Conservation (phyloP, 2,329 filamentous ascomycete genomes). For the Pyricularia sp. region DNA sequence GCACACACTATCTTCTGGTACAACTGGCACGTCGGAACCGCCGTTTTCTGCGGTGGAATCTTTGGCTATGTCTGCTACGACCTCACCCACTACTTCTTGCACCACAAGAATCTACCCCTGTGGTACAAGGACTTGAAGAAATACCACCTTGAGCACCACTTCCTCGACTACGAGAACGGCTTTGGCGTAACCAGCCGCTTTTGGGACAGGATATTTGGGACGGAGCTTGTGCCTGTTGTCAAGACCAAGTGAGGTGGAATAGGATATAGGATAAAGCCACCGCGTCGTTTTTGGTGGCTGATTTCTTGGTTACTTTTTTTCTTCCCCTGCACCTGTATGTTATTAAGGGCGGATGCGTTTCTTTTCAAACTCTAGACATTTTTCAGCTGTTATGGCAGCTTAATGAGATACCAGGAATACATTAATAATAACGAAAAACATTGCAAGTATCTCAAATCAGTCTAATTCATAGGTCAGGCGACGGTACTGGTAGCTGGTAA, state of each 20-base stretch:
- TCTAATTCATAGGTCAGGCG: no score
- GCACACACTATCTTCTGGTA: conserved; percentile 64
- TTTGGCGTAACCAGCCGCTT: conserved; percentile 95
- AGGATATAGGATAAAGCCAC: background rate
- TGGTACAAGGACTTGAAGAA: conserved; percentile 94
- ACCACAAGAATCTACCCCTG: conserved; percentile 79
- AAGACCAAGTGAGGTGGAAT: conserved; percentile 19
- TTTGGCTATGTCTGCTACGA: conserved; percentile 97
- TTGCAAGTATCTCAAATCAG: background rate
- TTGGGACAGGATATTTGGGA: conserved; percentile 90
- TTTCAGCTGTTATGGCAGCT: background rate
- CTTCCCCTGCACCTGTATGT: background rate
- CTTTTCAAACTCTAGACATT: background rate
- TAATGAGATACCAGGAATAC: background rate
- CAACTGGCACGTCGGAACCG: conserved; percentile 69
- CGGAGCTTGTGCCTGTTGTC: conserved; percentile 45
- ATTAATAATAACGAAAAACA: background rate
- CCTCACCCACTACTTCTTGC: conserved; percentile 95
- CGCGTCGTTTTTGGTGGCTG: background rate
- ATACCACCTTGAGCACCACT: conserved; percentile 94
- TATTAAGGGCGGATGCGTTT: background rate
- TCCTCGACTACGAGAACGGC: conserved; percentile 93
- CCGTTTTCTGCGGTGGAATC: conserved; percentile 77
- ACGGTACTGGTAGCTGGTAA: no score
- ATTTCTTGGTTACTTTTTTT: background rate